Evolutionary conservation across 31 red algal genomes (phyloP).

Genomic region (Porphyra umbilicalis): DNA sequence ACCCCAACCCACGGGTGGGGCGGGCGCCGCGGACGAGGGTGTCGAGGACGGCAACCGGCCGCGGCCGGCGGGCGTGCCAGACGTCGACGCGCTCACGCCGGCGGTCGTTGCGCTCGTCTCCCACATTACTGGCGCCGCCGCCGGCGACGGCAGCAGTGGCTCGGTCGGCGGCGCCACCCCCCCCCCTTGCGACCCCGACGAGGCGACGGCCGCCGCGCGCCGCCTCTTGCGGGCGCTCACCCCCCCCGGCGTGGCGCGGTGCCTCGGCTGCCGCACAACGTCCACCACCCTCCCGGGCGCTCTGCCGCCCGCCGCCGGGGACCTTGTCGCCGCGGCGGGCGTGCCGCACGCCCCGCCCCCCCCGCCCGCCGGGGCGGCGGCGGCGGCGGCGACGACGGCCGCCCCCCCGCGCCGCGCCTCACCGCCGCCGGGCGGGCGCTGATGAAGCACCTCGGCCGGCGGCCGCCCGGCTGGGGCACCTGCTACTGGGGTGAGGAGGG

Average conservation of each 20-base stretch:
- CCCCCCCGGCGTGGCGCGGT: background rate
- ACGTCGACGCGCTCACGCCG: background rate
- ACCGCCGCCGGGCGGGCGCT: background rate
- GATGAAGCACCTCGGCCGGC: conserved; percentile 1
- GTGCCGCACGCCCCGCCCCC: background rate
- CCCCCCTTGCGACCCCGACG: background rate
- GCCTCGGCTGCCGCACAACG: background rate
- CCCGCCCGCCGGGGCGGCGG: too few relatives aligned
- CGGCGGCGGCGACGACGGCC: background rate
- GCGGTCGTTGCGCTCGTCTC: background rate
- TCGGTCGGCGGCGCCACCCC: background rate
- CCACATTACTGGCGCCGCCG: background rate
- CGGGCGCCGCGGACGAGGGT: background rate
- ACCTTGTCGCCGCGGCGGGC: background rate
- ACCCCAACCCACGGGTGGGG: background rate
- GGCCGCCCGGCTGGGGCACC: background rate
- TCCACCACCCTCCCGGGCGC: background rate
- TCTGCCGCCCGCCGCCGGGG: background rate
- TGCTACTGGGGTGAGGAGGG: conserved; percentile 1
- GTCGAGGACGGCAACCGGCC: background rate
- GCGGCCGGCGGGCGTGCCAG: background rate
- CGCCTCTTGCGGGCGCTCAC: background rate
- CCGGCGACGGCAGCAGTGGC: background rate
- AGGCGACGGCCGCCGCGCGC: background rate
- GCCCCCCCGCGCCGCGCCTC: background rate